A percentile compares a stretch with the other conserved stretches of the same genome.
phyloP scores from a whole-genome alignment of 2,329 filamentous ascomycete species.

The Trichoderma sp. region DNA sequence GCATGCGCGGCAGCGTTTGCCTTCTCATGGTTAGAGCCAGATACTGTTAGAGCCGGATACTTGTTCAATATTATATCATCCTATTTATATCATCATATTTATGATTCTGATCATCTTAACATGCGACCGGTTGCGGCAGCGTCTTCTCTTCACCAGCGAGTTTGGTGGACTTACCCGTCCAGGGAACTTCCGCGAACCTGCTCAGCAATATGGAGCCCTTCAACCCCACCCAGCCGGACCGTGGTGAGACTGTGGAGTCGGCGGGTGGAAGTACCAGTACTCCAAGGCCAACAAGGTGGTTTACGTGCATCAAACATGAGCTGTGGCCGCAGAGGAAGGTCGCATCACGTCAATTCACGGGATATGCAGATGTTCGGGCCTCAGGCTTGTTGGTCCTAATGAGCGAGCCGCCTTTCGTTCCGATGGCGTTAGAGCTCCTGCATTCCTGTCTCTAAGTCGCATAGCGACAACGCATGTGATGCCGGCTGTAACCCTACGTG shows the following conservation, averaged over 20 bases:
- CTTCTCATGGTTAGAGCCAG: background rate
- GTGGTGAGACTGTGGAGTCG: background rate
- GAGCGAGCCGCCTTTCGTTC: slow-evolving; percentile 1
- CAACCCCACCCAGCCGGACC: background rate
- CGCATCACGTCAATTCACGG: slow-evolving; percentile 27
- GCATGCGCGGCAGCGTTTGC: background rate
- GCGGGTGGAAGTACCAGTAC: slow-evolving; percentile 25
- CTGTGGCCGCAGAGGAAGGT: slow-evolving; percentile 20
- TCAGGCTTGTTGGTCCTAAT: slow-evolving; percentile 11
- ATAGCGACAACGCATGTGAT: slow-evolving; percentile 29
- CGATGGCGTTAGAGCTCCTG: background rate
- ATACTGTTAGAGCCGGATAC: background rate
- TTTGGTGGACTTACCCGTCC: background rate
- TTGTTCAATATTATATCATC: background rate
- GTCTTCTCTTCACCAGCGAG: background rate
- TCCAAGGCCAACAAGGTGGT: slow-evolving; percentile 23
- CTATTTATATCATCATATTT: background rate
- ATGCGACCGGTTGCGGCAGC: background rate
- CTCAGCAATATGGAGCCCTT: slow-evolving; percentile 13
- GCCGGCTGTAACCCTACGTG: slow-evolving; percentile 25
- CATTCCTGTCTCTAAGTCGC: slow-evolving; percentile 2
- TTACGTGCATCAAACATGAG: background rate
- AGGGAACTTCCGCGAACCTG: slow-evolving; percentile 19
- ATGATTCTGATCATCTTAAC: background rate
- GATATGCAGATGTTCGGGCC: slow-evolving; percentile 20